These are phyloP conservation scores for Leishmania amazonensis DNA, from an alignment of 208 protist genomes.

Conservation along the genomic window DNA sequence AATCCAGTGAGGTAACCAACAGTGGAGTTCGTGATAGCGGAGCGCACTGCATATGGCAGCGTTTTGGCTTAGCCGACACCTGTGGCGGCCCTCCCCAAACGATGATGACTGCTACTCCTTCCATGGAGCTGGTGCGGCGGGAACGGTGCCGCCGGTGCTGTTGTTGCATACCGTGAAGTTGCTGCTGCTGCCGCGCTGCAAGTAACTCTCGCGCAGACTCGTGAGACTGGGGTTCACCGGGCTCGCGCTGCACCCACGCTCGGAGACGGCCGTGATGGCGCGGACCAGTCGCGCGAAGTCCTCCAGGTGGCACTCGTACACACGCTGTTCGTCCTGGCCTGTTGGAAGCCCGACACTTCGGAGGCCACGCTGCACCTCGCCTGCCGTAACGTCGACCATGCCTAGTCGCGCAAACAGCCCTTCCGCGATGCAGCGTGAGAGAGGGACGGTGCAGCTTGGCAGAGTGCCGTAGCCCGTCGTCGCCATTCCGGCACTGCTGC, in stretches of 20 bases:
- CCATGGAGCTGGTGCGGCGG: slow-evolving; percentile 3
- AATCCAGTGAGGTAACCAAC: not conserved
- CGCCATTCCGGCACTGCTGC: slow-evolving; percentile 6
- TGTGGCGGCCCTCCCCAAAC: not conserved
- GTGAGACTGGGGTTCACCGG: slow-evolving; percentile 13
- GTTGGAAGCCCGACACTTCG: slow-evolving; percentile 38
- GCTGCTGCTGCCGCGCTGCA: slow-evolving; percentile 23
- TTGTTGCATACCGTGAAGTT: slow-evolving; percentile 17
- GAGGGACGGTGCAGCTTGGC: slow-evolving; percentile 35
- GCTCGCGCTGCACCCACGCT: slow-evolving; percentile 28
- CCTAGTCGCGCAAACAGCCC: slow-evolving; percentile 54
- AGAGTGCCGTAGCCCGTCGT: slow-evolving; percentile 12
- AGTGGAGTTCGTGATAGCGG: not conserved
- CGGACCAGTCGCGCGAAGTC: slow-evolving; percentile 38
- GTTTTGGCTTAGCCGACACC: not conserved
- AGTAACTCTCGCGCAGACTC: slow-evolving; percentile 18
- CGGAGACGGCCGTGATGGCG: slow-evolving; percentile 20
- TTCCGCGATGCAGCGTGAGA: slow-evolving; percentile 52
- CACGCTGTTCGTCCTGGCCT: slow-evolving; percentile 22
- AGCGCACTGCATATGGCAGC: not conserved
- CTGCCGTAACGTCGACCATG: slow-evolving; percentile 38
- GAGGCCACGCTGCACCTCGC: slow-evolving; percentile 41
- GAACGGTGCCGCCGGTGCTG: slow-evolving; percentile 1
- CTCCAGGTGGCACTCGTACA: slow-evolving; percentile 30
- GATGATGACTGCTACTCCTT: slow-evolving; percentile 1